Evolutionary conservation across 2,329 filamentous ascomycete genomes (phyloP).

Genomic region (Chaetomiaceae sp.): DNA sequence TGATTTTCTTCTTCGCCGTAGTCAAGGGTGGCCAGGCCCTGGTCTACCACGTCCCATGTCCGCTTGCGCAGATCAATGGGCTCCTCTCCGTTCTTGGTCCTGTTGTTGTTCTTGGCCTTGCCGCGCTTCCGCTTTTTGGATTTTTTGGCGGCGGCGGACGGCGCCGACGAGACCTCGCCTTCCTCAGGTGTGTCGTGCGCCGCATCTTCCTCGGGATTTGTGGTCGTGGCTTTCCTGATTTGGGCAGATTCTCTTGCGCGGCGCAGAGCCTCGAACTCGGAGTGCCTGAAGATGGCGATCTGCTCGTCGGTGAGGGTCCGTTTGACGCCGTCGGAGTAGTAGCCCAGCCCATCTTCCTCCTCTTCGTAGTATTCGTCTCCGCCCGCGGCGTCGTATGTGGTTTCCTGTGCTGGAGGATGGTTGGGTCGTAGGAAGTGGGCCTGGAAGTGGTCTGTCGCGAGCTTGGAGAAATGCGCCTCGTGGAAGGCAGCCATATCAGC

Average conservation of each 20-base stretch:
- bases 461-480: conserved; percentile 53
- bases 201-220: conserved; percentile 6
- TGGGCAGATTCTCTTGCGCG: conserved; percentile 42
- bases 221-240: conserved; percentile 29
- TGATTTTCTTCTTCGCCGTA: conserved; percentile 47
- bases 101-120: conserved; percentile 36
- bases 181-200: conserved; percentile 23
- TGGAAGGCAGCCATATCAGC: conserved; percentile 58
- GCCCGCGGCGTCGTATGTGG: conserved; percentile 25
- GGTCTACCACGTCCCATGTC: conserved; percentile 63
- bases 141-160: conserved; percentile 21
- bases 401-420: conserved; percentile 5
- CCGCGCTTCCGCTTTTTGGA: conserved; percentile 29
- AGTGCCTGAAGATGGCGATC: conserved; percentile 85
- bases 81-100: conserved; percentile 36
- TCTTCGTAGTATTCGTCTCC: conserved; percentile 39
- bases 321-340: conserved; percentile 81
- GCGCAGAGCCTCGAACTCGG: conserved; percentile 71
- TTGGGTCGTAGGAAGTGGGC: conserved; percentile 41
- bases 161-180: conserved; percentile 24
- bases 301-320: conserved; percentile 89
- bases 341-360: conserved; percentile 69
- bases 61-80: conserved; percentile 57
- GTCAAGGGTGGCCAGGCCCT: conserved; percentile 55
- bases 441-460: conserved; percentile 44